phyloP scores from a whole-genome alignment of 2,329 filamentous ascomycete species.

The Plectosphaerella sp. region DNA sequence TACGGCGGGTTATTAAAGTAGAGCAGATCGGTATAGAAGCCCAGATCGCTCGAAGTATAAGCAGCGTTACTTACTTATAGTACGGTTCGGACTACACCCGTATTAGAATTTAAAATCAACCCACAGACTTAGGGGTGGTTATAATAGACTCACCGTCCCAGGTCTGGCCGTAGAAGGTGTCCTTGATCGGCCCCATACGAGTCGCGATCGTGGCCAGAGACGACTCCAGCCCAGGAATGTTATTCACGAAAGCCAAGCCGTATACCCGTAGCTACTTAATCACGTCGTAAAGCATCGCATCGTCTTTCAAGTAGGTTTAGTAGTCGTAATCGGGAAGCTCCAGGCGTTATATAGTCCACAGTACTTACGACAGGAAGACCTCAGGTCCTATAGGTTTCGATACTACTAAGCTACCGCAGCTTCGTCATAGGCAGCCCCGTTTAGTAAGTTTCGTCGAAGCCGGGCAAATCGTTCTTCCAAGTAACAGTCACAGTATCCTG shows the following conservation, averaged over 20 bases:
- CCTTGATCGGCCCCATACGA: constrained; percentile 4
- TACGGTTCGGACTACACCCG: constrained; percentile 1
- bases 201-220: constrained; percentile 2
- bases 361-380: background rate
- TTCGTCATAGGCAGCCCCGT: background rate
- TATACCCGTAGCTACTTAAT: background rate
- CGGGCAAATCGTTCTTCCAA: background rate
- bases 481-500: background rate
- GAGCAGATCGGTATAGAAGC: constrained; percentile 5
- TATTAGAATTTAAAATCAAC: background rate
- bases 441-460: background rate
- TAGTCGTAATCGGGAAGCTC: constrained; percentile 3
- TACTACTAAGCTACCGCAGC: background rate
- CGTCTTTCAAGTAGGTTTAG: constrained; percentile 3
- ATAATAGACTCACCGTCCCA: constrained; percentile 3
- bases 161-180: constrained; percentile 3
- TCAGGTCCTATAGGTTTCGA: background rate
- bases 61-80: constrained; percentile 2
- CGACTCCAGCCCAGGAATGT: background rate
- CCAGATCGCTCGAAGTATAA: constrained; percentile 1
- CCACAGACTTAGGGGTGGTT: background rate
- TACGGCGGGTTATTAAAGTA: constrained; percentile 4
- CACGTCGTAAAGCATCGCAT: background rate
- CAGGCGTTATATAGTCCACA: background rate
- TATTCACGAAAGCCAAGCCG: background rate